Evolutionary conservation across 306 rosid species (phyloP), one percentile per base, ranked within the genome.

Genomic region (Gillenia trifoliata): DNA sequence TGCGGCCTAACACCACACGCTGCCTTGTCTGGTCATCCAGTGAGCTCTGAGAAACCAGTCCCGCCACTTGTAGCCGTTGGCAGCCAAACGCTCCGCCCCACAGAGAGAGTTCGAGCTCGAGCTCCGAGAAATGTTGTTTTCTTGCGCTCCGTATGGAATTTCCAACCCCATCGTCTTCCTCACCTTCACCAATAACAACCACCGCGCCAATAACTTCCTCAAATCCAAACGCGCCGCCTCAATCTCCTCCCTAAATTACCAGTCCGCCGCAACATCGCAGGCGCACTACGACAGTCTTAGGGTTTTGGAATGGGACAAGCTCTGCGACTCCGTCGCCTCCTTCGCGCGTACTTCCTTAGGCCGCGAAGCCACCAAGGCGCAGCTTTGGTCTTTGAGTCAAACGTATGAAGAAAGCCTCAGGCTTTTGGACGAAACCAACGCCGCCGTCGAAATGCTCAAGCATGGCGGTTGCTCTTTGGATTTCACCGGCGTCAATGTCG

Each of bases 231-330:
- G 67, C 76, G 66, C 82, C 67, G 33, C 82, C 69, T 38, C 66
- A 29, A 29, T 61, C 22, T 61, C 40, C 36, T 13, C 78, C 0
- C 23, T 83, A 17, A 70, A 43, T 66, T 73, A 64, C 76, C 75
- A 63, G 28, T 54, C 82, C 40, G 40, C 11, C 70, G 60, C 78
- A 40, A 71, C 75, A 47, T 86, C 95, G 10, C 66, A 71, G 6
- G 85, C 89, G 61, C 90, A 85, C 75, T 52, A 75, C 23, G 90
- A 91, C 66, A 90, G 89, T 31, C 93, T 90, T 79, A 81, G 97
- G 81, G 91, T 92, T 5, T 85, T 94, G 67, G 92, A 91, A 80
- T 94, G 97, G 97, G 96, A 90, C 80, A 88, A 90, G 80, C 92
- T 91, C 49, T 91, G 93, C 54, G 88, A 94, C n/a, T 85, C 85